These are phyloP conservation scores for Ophidiomyces ophidiicola DNA, from an alignment of 2,329 filamentous ascomycete species.

Conservation along the genomic window DNA sequence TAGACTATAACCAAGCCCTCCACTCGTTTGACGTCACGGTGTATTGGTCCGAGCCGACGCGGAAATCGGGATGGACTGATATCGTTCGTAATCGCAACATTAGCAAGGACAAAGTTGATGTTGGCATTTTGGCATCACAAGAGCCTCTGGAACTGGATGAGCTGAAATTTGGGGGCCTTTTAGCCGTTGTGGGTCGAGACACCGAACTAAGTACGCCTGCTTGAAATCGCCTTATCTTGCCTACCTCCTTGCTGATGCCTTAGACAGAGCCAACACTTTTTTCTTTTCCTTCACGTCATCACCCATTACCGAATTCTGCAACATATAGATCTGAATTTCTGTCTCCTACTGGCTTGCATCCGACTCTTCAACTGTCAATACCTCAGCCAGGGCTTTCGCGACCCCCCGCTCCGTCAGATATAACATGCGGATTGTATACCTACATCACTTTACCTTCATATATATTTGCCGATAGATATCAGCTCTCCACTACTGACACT, in stretches of 20 bases:
- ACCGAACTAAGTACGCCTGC: conserved; percentile 54
- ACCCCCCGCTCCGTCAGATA: conserved; percentile 34
- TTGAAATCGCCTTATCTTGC: conserved; percentile 63
- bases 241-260: conserved; percentile 50
- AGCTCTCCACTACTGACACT: conserved; percentile 46
- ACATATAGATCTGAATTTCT: conserved; percentile 54
- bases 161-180: conserved; percentile 62
- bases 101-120: conserved; percentile 50
- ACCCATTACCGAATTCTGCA: conserved; percentile 39
- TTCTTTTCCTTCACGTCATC: conserved; percentile 70
- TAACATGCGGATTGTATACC: conserved; percentile 60
- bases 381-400: conserved; percentile 40
- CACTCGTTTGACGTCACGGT: conserved; percentile 53
- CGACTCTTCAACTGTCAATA: conserved; percentile 59
- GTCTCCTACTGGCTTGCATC: conserved; percentile 70
- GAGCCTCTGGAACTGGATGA: conserved; percentile 52
- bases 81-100: conserved; percentile 23
- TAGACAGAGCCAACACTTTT: conserved; percentile 61
- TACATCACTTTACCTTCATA: conserved; percentile 71
- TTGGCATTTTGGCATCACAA: conserved; percentile 64
- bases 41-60: conserved; percentile 41
- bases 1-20: conserved; percentile 62
- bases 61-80: conserved; percentile 37
- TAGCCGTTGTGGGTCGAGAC: conserved; percentile 67
- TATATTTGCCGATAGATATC: conserved; percentile 80